Conservation (phyloP, 2,329 filamentous ascomycete species). For the Xenosphaeropsis pyriputrescens region DNA sequence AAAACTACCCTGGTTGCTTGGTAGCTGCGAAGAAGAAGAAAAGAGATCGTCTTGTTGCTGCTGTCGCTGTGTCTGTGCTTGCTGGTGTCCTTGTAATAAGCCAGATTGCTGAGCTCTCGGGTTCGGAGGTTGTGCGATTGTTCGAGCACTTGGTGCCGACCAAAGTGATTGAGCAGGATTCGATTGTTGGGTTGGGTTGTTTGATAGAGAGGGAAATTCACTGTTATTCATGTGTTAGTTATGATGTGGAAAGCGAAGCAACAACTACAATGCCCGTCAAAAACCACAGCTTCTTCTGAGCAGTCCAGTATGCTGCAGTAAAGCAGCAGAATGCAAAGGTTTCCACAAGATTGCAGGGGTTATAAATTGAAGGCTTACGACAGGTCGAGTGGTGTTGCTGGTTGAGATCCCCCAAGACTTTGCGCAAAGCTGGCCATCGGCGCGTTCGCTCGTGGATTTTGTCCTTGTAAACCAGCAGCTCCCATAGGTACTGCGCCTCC, state of each 20-base stretch:
- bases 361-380: conserved; percentile 35
- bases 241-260: neutral
- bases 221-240: conserved; percentile 20
- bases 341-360: too few species aligned
- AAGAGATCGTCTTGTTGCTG: conserved; percentile 20
- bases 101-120: conserved; percentile 13
- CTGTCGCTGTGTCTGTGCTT: conserved; percentile 15
- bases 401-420: conserved; percentile 44
- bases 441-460: conserved; percentile 35
- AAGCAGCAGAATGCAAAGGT: too few species aligned
- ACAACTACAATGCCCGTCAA: too few species aligned
- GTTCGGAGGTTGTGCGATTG: conserved; percentile 13
- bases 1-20: conserved; percentile 16
- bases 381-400: conserved; percentile 44
- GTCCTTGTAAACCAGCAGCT: conserved; percentile 29
- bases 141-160: conserved; percentile 14
- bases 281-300: too few species aligned
- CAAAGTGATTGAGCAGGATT: conserved; percentile 17
- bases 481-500: conserved; percentile 43
- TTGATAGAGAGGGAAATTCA: conserved; percentile 52
- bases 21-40: conserved; percentile 16
- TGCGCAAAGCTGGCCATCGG: conserved; percentile 51
- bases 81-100: conserved; percentile 13
- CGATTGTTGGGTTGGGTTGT: conserved; percentile 29
- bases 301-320: too few species aligned